A percentile compares a stretch with the other conserved stretches of the same genome.
These are phyloP conservation scores for Nosema bombycis DNA, from an alignment of 371 early-diverging fungal genomes.

Conservation along the genomic window DNA sequence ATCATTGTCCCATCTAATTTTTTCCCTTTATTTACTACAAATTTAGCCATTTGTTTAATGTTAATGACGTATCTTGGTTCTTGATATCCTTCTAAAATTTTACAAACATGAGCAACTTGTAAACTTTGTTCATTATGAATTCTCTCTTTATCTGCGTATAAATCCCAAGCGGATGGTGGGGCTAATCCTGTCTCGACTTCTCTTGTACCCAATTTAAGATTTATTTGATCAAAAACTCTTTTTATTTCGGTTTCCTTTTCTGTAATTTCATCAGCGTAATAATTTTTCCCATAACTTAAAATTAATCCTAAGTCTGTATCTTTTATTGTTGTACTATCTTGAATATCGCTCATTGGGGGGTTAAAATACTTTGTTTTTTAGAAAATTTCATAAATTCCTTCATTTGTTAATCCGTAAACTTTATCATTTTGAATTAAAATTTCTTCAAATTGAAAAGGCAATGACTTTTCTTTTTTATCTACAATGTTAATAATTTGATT, in stretches of 20 bases:
- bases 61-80: conserved; percentile 89
- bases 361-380: too few relatives aligned
- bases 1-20: conserved; percentile 90
- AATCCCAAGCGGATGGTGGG: conserved; percentile 94
- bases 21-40: conserved; percentile 90
- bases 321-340: conserved; percentile 4
- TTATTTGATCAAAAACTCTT: conserved; percentile 55
- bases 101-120: conserved; percentile 69
- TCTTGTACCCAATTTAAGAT: conserved; percentile 70
- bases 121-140: conserved; percentile 89
- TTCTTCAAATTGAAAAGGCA: neutral
- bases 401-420: neutral
- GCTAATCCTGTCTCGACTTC: conserved; percentile 98
- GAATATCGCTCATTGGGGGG: neutral
- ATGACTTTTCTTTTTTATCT: neutral
- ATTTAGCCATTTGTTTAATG: conserved; percentile 97
- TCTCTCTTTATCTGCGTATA: conserved; percentile 89
- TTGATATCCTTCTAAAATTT: conserved; percentile 67
- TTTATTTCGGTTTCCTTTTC: conserved; percentile 59
- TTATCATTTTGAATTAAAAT: neutral
- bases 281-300: conserved; percentile 63
- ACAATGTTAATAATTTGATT: neutral
- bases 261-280: conserved; percentile 62
- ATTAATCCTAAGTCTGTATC: conserved; percentile 60
- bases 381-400: neutral